These are phyloP conservation scores for Neurospora sp. DNA, from an alignment of 495 filamentous ascomycete genomes.

Conservation along the genomic window DNA sequence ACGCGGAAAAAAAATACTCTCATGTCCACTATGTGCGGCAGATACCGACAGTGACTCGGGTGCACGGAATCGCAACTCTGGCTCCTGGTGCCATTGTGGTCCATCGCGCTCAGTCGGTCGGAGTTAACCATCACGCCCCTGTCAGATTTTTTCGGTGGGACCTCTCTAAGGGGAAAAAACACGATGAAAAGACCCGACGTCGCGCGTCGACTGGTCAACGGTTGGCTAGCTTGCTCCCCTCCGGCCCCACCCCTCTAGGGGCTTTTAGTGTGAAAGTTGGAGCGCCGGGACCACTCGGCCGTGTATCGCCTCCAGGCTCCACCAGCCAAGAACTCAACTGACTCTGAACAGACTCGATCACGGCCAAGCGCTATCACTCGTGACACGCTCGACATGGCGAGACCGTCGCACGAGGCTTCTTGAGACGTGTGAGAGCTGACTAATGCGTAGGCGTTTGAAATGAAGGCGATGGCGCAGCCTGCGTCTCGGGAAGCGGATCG, in stretches of 20 bases:
- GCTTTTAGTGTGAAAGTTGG: not conserved
- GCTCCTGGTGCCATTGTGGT: not conserved
- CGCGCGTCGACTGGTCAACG: not conserved
- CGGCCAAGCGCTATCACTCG: slow-evolving; percentile 11
- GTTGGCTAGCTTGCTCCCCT: not conserved
- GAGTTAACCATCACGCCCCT: not conserved
- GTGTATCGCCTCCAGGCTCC: slow-evolving; percentile 16
- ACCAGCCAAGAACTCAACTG: slow-evolving; percentile 16
- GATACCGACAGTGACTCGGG: not conserved
- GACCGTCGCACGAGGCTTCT: slow-evolving; percentile 22
- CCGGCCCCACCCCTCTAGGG: not conserved
- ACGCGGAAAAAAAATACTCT: not conserved
- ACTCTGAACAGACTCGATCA: slow-evolving; percentile 14
- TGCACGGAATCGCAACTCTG: not conserved
- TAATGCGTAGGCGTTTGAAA: slow-evolving; percentile 9
- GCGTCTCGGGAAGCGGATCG: slow-evolving; percentile 11
- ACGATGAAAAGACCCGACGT: not conserved
- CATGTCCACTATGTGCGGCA: not conserved
- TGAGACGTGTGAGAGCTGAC: slow-evolving; percentile 15
- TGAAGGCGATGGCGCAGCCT: slow-evolving; percentile 4
- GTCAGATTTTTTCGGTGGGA: not conserved
- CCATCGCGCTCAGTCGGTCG: not conserved
- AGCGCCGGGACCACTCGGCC: not conserved
- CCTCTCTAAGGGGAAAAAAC: not conserved
- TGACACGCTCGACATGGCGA: slow-evolving; percentile 10